These are phyloP conservation scores for Vanderwaltozyma verrucispora DNA, from an alignment of 805 yeast genomes.

Conservation along the genomic window DNA sequence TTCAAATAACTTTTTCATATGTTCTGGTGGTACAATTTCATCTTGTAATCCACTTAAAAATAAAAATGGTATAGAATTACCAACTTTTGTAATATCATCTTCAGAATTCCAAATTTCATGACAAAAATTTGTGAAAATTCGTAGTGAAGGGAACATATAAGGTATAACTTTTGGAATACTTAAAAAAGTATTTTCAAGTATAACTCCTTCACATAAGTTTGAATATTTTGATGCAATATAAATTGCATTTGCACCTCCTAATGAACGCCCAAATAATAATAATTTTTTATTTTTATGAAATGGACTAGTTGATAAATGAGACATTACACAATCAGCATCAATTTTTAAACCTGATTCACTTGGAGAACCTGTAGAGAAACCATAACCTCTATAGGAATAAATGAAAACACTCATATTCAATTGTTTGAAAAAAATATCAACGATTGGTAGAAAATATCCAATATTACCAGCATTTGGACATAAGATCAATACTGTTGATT, in stretches of 20 bases:
- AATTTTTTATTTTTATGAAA: constrained; percentile 40
- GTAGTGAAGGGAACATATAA: constrained; percentile 59
- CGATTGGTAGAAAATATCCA: constrained; percentile 80
- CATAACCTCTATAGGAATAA: constrained; percentile 87
- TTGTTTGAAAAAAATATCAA: constrained; percentile 48
- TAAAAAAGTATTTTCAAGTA: constrained; percentile 81
- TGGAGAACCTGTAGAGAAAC: constrained; percentile 65
- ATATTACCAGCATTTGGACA: constrained; percentile 96
- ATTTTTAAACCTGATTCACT: constrained; percentile 68
- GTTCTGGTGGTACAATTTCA: constrained; percentile 85
- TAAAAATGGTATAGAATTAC: constrained; percentile 49
- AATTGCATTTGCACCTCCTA: constrained; percentile 92
- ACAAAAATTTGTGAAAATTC: constrained; percentile 47
- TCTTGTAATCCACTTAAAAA: constrained; percentile 67
- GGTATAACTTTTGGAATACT: constrained; percentile 65
- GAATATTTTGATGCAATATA: constrained; percentile 60
- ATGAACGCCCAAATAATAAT: constrained; percentile 73
- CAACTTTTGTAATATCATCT: constrained; percentile 39
- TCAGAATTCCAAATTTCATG: constrained; percentile 82
- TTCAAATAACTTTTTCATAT: constrained; percentile 53
- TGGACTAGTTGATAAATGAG: constrained; percentile 41
- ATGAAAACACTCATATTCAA: constrained; percentile 69
- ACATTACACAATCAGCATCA: constrained; percentile 68
- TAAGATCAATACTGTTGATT: constrained; percentile 61
- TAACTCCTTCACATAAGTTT: constrained; percentile 43